phyloP scores from a whole-genome alignment of 805 yeast genomes.

The Torulaspora microellipsoides region DNA sequence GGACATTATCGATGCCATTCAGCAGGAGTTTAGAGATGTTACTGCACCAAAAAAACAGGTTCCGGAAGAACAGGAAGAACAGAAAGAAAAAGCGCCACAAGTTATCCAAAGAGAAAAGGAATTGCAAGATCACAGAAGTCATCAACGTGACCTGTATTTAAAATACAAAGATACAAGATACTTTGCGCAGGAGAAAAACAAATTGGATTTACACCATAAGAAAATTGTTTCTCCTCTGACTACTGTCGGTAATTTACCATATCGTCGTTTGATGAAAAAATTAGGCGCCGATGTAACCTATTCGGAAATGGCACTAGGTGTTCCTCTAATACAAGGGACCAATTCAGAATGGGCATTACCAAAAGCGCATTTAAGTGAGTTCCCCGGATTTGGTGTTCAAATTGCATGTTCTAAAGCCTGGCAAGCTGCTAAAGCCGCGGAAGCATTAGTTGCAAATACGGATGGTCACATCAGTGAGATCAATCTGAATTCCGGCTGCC shows the following conservation, averaged over 20 bases:
- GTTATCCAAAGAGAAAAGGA: conserved; percentile 26
- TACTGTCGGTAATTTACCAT: conserved; percentile 96
- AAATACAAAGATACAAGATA: conserved; percentile 72
- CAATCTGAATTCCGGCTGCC: conserved; percentile 95
- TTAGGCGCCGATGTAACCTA: conserved; percentile 92
- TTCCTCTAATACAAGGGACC: conserved; percentile 84
- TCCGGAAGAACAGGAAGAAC: conserved; percentile 18
- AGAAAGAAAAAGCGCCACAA: conserved; percentile 29
- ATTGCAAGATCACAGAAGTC: conserved; percentile 31
- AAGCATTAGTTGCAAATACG: conserved; percentile 44
- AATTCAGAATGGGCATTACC: conserved; percentile 98
- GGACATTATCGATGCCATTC: conserved; percentile 58
- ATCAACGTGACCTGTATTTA: conserved; percentile 30
- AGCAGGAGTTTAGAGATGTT: conserved; percentile 36
- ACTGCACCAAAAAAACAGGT: conserved; percentile 36
- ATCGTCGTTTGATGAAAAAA: conserved; percentile 83
- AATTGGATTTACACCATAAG: conserved; percentile 59
- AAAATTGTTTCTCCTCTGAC: conserved; percentile 94
- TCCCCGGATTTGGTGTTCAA: conserved; percentile 90
- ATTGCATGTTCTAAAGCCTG: conserved; percentile 87
- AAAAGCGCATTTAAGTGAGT: conserved; percentile 76
- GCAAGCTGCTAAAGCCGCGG: conserved; percentile 93
- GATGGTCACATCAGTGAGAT: conserved; percentile 66
- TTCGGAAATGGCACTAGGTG: conserved; percentile 88
- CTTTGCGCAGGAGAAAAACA: conserved; percentile 77